Conservation (phyloP, 2,329 filamentous ascomycete genomes). For the Endocalyx cinctus region DNA sequence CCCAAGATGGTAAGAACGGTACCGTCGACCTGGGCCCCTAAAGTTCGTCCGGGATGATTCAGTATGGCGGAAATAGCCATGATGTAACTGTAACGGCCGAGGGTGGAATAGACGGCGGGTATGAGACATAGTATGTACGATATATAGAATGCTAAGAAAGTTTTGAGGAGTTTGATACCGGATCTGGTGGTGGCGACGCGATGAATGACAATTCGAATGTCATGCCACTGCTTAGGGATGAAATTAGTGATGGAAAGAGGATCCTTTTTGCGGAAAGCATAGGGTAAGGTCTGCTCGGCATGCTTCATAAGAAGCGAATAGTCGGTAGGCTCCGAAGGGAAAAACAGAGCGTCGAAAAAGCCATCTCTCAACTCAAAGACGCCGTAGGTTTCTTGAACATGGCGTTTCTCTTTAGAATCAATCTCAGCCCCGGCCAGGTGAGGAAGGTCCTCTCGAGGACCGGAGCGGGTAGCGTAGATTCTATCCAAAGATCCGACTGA, state of each 20-base stretch:
- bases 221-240: conserved; percentile 42
- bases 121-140: conserved; percentile 53
- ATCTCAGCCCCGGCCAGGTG: conserved; percentile 10
- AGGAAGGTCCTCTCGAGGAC: conserved; percentile 8
- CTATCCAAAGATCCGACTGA: conserved; percentile 24
- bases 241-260: conserved; percentile 44
- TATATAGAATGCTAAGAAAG: conserved; percentile 52
- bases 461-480: conserved; percentile 22
- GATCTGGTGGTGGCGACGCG: conserved; percentile 43
- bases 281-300: conserved; percentile 41
- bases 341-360: conserved; percentile 45
- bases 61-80: conserved; percentile 53
- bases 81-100: conserved; percentile 52
- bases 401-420: conserved; percentile 19
- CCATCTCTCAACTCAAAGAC: conserved; percentile 40
- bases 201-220: conserved; percentile 34
- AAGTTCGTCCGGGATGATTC: conserved; percentile 51
- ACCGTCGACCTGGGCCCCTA: conserved; percentile 56
- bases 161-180: conserved; percentile 48
- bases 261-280: conserved; percentile 39
- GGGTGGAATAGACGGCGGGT: conserved; percentile 40
- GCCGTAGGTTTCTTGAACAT: conserved; percentile 37
- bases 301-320: conserved; percentile 35
- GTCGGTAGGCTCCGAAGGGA: conserved; percentile 36
- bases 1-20: conserved; percentile 48